These are phyloP conservation scores for Trichoderma atroviride DNA, from an alignment of 2,329 filamentous ascomycete genomes.

Conservation along the genomic window DNA sequence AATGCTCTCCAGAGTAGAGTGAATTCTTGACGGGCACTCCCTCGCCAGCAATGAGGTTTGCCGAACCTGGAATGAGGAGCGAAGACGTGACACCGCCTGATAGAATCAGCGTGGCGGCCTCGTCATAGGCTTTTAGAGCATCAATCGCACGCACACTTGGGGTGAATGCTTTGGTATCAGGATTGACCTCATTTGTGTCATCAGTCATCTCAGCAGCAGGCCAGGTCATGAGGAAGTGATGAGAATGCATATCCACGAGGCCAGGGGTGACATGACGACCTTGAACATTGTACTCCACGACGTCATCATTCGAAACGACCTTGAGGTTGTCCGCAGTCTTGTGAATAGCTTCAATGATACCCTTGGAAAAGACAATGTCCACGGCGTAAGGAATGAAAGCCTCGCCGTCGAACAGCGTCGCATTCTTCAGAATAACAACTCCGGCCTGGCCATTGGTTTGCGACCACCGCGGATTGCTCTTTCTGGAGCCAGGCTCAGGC, in stretches of 20 bases:
- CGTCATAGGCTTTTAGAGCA: slow-evolving; percentile 47
- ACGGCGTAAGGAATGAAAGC: slow-evolving; percentile 37
- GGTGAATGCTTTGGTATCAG: slow-evolving; percentile 28
- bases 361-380: slow-evolving; percentile 34
- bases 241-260: slow-evolving; percentile 51
- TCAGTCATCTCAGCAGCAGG: slow-evolving; percentile 36
- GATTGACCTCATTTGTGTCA: slow-evolving; percentile 44
- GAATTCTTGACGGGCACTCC: slow-evolving; percentile 47
- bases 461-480: slow-evolving; percentile 46
- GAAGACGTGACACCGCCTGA: slow-evolving; percentile 50
- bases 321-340: slow-evolving; percentile 18
- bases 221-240: slow-evolving; percentile 43
- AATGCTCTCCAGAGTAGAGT: slow-evolving; percentile 38
- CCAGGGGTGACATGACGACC: slow-evolving; percentile 49
- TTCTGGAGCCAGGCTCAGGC: slow-evolving; percentile 12
- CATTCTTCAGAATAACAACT: slow-evolving; percentile 44
- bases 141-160: slow-evolving; percentile 33
- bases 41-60: slow-evolving; percentile 51
- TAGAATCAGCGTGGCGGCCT: slow-evolving; percentile 42
- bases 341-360: slow-evolving; percentile 14
- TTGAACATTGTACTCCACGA: slow-evolving; percentile 37
- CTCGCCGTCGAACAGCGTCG: slow-evolving; percentile 49
- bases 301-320: slow-evolving; percentile 20
- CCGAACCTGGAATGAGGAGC: slow-evolving; percentile 49
- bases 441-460: slow-evolving; percentile 41